These are phyloP conservation scores for Neurospora intermedia DNA, from an alignment of 495 filamentous ascomycete species.

Conservation along the genomic window DNA sequence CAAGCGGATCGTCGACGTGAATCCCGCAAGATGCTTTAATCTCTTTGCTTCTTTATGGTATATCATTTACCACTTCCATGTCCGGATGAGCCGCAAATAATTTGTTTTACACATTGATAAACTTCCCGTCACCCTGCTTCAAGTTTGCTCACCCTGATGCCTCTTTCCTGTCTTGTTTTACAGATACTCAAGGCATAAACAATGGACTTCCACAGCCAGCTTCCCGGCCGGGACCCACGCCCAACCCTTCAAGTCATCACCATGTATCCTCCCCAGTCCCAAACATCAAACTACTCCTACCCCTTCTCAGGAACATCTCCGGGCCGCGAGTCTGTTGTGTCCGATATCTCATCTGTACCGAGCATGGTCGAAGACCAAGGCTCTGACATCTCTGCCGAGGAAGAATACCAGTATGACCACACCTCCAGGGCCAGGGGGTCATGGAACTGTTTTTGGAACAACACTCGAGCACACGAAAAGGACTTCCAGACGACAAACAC, in stretches of 20 bases:
- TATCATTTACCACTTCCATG: background rate
- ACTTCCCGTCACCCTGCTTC: background rate
- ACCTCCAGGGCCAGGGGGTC: background rate
- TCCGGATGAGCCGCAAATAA: background rate
- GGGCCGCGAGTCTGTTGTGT: constrained; percentile 14
- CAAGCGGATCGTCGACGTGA: constrained; percentile 43
- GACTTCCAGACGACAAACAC: constrained; percentile 3
- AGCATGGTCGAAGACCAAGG: constrained; percentile 21
- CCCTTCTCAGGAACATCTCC: background rate
- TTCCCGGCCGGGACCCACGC: background rate
- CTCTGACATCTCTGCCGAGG: constrained; percentile 19
- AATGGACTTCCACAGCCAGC: background rate
- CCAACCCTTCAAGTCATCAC: background rate
- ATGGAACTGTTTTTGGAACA: constrained; percentile 19
- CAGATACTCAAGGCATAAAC: background rate
- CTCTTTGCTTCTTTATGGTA: background rate
- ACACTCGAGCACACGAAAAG: background rate
- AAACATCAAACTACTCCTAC: background rate
- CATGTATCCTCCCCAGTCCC: background rate
- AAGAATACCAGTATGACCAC: constrained; percentile 15
- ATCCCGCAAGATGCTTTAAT: constrained; percentile 30
- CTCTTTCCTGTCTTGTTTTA: background rate
- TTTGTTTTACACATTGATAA: background rate
- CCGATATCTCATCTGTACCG: constrained; percentile 14
- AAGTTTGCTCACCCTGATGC: background rate